phyloP scores from a whole-genome alignment of 768 basidiomycete genomes.

The Kwoniella sp. region DNA sequence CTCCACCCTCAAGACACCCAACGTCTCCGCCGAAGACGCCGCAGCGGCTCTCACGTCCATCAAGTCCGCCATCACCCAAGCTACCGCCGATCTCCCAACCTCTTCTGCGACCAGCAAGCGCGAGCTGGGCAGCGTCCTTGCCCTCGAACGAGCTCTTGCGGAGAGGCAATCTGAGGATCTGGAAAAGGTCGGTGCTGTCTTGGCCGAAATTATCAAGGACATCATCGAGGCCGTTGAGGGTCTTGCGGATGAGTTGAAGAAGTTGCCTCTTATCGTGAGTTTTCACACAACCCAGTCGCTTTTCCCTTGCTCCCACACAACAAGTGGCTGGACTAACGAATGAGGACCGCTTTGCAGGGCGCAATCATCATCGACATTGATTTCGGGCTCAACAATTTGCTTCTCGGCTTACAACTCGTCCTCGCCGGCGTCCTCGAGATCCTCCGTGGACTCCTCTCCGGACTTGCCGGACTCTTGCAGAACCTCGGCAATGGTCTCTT shows the following conservation, averaged over 20 bases:
- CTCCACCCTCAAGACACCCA: constrained; percentile 9
- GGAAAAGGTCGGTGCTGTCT: constrained; percentile 9
- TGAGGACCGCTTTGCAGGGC: too few relatives aligned
- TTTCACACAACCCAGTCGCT: too few relatives aligned
- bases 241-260: constrained; percentile 13
- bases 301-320: too few relatives aligned
- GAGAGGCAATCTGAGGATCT: constrained; percentile 14
- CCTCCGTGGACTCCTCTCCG: constrained; percentile 18
- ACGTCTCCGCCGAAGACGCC: constrained; percentile 11
- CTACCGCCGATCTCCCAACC: not conserved
- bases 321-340: too few relatives aligned
- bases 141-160: not conserved
- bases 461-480: constrained; percentile 17
- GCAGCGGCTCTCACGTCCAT: constrained; percentile 7
- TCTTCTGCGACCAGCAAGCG: not conserved
- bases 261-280: constrained; percentile 19
- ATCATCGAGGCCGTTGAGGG: constrained; percentile 20
- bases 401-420: constrained; percentile 27
- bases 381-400: constrained; percentile 21
- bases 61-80: constrained; percentile 16
- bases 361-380: constrained; percentile 25
- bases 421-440: constrained; percentile 20
- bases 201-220: constrained; percentile 18
- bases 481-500: constrained; percentile 25
- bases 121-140: not conserved